A percentile compares a stretch with the other conserved stretches of the same genome.
These are phyloP conservation scores for Peniophora sp. DNA, from an alignment of 1,284 basidiomycete species.

Conservation along the genomic window DNA sequence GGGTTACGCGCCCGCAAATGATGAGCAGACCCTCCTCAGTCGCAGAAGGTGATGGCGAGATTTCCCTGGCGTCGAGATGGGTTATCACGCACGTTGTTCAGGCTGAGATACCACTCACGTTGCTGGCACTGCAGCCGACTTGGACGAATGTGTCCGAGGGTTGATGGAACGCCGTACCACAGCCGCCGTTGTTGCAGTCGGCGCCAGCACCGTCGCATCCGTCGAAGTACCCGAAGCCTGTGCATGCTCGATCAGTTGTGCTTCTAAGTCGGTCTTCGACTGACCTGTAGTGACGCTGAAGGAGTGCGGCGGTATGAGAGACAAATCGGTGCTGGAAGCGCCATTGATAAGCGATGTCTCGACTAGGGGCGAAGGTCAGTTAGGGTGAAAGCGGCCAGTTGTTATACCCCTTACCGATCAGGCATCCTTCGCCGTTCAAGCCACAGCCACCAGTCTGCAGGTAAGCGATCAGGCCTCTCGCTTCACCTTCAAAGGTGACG, in stretches of 20 bases:
- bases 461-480: not conserved
- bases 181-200: constrained; percentile 3
- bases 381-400: too few species aligned
- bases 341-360: constrained; percentile 33
- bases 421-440: constrained; percentile 17
- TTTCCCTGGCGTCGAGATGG: constrained; percentile 12
- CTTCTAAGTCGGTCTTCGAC: not conserved
- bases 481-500: not conserved
- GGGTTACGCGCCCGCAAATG: too few species aligned
- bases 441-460: constrained; percentile 6
- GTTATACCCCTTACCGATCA: not conserved
- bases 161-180: constrained; percentile 11
- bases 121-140: constrained; percentile 17
- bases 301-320: constrained; percentile 17
- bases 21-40: too few species aligned
- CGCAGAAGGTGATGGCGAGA: constrained; percentile 18
- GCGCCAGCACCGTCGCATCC: constrained; percentile 8
- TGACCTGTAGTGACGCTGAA: constrained; percentile 28
- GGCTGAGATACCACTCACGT: constrained; percentile 10
- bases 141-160: constrained; percentile 21
- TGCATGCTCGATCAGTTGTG: not conserved
- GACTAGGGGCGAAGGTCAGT: constrained; percentile 9
- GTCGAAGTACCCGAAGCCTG: constrained; percentile 24
- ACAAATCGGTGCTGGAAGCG: constrained; percentile 37
- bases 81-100: not conserved